Conservation (phyloP, 1,284 basidiomycete genomes). For the Trichosporon sp. region DNA sequence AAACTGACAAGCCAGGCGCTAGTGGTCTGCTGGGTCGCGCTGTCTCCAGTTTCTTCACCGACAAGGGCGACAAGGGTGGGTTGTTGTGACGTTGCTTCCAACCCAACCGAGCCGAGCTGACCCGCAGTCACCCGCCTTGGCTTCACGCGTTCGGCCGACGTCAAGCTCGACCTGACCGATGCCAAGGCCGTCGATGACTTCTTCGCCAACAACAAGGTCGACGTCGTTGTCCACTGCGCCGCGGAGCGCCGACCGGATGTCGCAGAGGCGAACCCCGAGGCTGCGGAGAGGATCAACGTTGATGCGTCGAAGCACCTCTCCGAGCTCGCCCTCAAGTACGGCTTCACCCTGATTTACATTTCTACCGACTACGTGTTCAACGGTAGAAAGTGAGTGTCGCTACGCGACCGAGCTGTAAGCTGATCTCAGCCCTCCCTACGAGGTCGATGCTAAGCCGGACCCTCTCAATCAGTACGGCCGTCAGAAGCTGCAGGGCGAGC, state of each 20-base stretch:
- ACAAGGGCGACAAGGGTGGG: conserved; percentile 33
- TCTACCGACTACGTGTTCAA: conserved; percentile 52
- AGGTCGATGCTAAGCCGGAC: conserved; percentile 48
- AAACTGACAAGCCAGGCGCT: conserved; percentile 43
- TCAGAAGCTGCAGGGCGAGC: conserved; percentile 46
- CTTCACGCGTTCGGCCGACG: conserved; percentile 43
- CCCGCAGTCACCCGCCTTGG: conserved; percentile 48
- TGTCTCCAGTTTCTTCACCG: conserved; percentile 36
- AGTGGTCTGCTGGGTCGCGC: conserved; percentile 54
- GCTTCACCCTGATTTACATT: conserved; percentile 52
- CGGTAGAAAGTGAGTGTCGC: conserved; percentile 34
- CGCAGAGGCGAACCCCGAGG: conserved; percentile 51
- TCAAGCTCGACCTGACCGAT: conserved; percentile 53
- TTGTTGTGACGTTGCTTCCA: neutral
- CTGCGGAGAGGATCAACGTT: conserved; percentile 52
- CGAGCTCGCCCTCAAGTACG: conserved; percentile 30
- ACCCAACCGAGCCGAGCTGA: conserved; percentile 4
- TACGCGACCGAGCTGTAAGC: neutral
- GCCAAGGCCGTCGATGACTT: conserved; percentile 44
- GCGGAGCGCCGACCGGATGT: conserved; percentile 52
- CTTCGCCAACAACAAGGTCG: conserved; percentile 43
- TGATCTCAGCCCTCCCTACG: conserved; percentile 51
- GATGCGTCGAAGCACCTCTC: conserved; percentile 50
- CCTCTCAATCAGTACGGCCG: conserved; percentile 54
- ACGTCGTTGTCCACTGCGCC: conserved; percentile 53